Conservation (phyloP, 805 yeast genomes). For the Sugiyamaella floridensis region DNA sequence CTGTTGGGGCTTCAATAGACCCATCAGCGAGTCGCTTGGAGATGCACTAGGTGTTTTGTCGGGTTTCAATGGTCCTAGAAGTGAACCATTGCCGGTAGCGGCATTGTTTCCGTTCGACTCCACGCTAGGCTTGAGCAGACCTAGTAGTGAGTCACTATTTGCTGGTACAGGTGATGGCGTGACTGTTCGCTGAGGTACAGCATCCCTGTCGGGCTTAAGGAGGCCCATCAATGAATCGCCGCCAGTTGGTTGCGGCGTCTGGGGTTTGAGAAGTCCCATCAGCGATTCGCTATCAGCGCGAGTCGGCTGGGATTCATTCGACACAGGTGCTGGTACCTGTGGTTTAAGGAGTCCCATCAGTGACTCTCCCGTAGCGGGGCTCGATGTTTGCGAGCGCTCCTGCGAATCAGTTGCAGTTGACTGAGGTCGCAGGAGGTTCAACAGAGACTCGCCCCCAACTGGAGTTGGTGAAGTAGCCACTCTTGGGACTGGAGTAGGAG, state of each 20-base stretch:
- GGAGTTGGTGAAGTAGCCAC: background rate
- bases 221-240: background rate
- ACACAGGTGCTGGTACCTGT: background rate
- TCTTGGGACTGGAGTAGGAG: background rate
- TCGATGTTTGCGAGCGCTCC: background rate
- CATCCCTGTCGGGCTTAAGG: background rate
- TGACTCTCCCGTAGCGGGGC: background rate
- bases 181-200: background rate
- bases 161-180: background rate
- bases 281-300: background rate
- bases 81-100: too few relatives aligned
- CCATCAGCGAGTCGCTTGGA: too few relatives aligned
- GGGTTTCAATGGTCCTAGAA: too few relatives aligned
- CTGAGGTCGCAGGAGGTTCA: background rate
- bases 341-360: slow-evolving; percentile 7
- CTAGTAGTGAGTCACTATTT: background rate
- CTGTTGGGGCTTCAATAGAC: too few relatives aligned
- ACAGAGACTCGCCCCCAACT: background rate
- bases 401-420: background rate
- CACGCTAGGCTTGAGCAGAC: background rate
- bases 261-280: background rate
- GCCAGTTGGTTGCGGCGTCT: background rate
- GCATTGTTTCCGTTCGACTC: too few relatives aligned
- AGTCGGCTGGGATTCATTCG: background rate
- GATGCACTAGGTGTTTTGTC: too few relatives aligned